These are phyloP conservation scores for Kodamaea sp. DNA, from an alignment of 1,139 yeast genomes.

Conservation along the genomic window DNA sequence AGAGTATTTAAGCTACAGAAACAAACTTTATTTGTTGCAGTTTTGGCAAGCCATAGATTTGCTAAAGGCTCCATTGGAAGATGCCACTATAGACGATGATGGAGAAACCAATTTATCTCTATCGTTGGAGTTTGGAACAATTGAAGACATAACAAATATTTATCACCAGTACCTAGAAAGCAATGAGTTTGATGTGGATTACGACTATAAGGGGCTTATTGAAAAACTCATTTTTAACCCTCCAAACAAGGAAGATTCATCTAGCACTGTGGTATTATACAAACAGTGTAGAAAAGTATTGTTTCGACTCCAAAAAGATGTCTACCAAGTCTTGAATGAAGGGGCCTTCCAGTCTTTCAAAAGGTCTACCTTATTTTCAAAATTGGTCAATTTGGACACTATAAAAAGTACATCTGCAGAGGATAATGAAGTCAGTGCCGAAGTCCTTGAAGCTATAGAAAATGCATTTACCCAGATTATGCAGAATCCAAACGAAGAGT, in stretches of 20 bases:
- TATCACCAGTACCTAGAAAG: conserved; percentile 8
- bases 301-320: conserved; percentile 55
- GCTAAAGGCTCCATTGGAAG: conserved; percentile 73
- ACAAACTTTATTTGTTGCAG: conserved; percentile 47
- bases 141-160: conserved; percentile 43
- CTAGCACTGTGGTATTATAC: conserved; percentile 21
- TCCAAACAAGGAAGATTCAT: conserved; percentile 1
- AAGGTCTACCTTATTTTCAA: conserved; percentile 35
- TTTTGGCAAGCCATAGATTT: conserved; percentile 71
- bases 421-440: conserved; percentile 33
- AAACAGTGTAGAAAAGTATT: conserved; percentile 57
- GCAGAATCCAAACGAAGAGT: conserved; percentile 21
- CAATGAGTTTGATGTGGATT: conserved; percentile 8
- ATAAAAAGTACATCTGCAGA: neutral
- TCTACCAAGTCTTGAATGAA: conserved; percentile 48
- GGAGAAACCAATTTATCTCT: conserved; percentile 26
- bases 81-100: conserved; percentile 26
- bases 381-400: conserved; percentile 28
- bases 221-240: conserved; percentile 6
- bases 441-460: conserved; percentile 65
- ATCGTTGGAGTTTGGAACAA: conserved; percentile 41
- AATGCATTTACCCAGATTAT: conserved; percentile 69
- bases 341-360: conserved; percentile 61
- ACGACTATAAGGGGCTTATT: conserved; percentile 7
- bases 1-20: conserved; percentile 55